Evolutionary conservation across 1,139 yeast genomes (phyloP), one percentile per base, ranked within the genome.

Genomic region (Blastobotrys capitulatus): DNA sequence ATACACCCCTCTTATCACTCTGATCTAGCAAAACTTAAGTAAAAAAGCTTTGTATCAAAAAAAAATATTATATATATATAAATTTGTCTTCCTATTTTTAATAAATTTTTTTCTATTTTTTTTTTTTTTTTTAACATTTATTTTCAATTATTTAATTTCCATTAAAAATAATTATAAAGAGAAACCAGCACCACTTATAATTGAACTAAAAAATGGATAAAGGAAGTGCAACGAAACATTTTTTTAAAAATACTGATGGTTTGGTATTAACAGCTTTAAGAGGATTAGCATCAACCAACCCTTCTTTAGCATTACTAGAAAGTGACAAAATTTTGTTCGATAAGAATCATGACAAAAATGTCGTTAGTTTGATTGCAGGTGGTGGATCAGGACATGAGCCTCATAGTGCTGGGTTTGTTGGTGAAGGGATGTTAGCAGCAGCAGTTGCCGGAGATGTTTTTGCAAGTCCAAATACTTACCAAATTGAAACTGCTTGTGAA

Each of bases 351-450:
- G 64, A 65, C 45, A 20, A 45, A 3, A 50, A 54, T 2, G 64
- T 64, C 46, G 73, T 73, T 12, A 58, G 74, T 0, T 56, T 73
- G 32, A 62, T 73, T 38, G 66, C 71, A 44, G 77, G 77, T 9
- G 77, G 77, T 4, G 76, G 76, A 5, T 69, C 76, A 9, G 78
- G 78, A 16, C 78, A 74, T 52, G 78, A 74, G 56, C 78, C 78
- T 9, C 75, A 74, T 6, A 72, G 72, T 66, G 62, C 70, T 44
- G 77, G 77, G 1, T 68, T 71, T 48, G 77, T 74, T 15, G 75
- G 77, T 20, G 56, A 63, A 26, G 77, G 76, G 1, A 71, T 74
- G 75, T 61, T 74, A 34, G 60, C 73, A 27, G 76, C 76, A 7
- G 73, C 76, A 22, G 76, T 73, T 20, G 73, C 71, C 56, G 78